Percentiles rank a stretch among this genome's conserved stretches.
These are phyloP conservation scores for Acmispon strigosus DNA, from an alignment of 306 rosid species.

Conservation along the genomic window DNA sequence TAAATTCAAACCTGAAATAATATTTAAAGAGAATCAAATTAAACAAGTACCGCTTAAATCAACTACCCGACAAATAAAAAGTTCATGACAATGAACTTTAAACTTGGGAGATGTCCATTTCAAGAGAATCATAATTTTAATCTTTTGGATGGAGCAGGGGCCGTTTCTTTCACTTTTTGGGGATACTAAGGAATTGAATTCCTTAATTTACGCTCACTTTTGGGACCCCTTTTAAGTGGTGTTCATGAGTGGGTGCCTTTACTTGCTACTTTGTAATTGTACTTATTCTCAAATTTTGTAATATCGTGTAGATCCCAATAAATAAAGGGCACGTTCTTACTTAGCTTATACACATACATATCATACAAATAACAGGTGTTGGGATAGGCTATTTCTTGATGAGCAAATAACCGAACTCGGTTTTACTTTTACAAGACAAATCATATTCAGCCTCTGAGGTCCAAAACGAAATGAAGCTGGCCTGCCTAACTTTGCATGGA, in stretches of 20 bases:
- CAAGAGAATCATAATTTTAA: conserved; percentile 15
- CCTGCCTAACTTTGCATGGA: not conserved
- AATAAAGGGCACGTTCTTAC: conserved; percentile 24
- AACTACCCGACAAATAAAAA: too few species aligned
- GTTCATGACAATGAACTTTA: conserved; percentile 23
- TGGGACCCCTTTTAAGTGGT: conserved; percentile 32
- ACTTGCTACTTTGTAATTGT: conserved; percentile 24
- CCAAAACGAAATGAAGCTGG: not conserved
- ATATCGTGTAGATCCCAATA: conserved; percentile 23
- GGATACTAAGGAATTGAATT: conserved; percentile 27
- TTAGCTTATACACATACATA: conserved; percentile 13
- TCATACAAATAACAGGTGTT: conserved; percentile 24
- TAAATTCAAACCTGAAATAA: too few species aligned
- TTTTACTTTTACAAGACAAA: conserved; percentile 9
- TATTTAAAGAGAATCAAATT: too few species aligned
- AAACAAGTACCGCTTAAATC: too few species aligned
- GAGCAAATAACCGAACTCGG: conserved; percentile 8
- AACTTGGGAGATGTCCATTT: conserved; percentile 22
- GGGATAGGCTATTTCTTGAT: conserved; percentile 8
- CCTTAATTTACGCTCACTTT: conserved; percentile 65
- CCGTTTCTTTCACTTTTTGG: conserved; percentile 27
- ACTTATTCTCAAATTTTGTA: conserved; percentile 10
- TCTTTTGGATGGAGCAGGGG: conserved; percentile 22
- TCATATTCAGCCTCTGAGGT: not conserved
- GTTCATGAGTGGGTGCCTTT: conserved; percentile 32